Evolutionary conservation across 805 yeast genomes (phyloP).

Genomic region (Wickerhamiella nectarea): DNA sequence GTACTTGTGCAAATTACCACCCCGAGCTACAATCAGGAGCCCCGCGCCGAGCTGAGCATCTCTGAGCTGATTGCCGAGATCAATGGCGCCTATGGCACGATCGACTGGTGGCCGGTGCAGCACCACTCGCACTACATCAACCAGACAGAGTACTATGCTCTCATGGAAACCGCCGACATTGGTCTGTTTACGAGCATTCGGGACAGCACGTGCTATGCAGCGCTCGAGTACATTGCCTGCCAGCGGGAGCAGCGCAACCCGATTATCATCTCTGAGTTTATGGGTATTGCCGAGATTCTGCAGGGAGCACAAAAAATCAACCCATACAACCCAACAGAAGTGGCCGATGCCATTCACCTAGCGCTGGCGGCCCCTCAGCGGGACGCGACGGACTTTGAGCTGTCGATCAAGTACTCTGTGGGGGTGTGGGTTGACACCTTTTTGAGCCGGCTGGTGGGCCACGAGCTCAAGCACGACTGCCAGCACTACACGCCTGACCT

Average conservation of each 20-base stretch:
- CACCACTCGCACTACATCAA: slow-evolving; percentile 85
- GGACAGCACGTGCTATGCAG: slow-evolving; percentile 95
- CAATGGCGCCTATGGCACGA: slow-evolving; percentile 70
- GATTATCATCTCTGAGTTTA: slow-evolving; percentile 78
- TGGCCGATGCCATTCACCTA: slow-evolving; percentile 67
- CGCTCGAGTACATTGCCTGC: slow-evolving; percentile 81
- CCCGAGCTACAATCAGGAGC: slow-evolving; percentile 48
- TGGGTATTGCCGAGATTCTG: slow-evolving; percentile 60
- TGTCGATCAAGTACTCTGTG: slow-evolving; percentile 57
- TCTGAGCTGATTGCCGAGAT: slow-evolving; percentile 69
- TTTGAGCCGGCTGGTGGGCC: slow-evolving; percentile 31
- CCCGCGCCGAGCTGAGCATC: slow-evolving; percentile 65
- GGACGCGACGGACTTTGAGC: slow-evolving; percentile 29
- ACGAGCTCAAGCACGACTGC: slow-evolving; percentile 28
- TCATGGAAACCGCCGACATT: slow-evolving; percentile 78
- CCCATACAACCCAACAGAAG: slow-evolving; percentile 95
- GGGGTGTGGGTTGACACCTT: slow-evolving; percentile 68
- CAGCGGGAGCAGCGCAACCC: slow-evolving; percentile 54
- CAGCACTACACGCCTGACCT: slow-evolving; percentile 66
- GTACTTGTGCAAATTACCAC: slow-evolving; percentile 85
- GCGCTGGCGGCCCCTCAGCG: slow-evolving; percentile 39
- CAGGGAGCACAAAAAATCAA: slow-evolving; percentile 55
- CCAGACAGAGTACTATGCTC: slow-evolving; percentile 77
- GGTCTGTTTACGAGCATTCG: slow-evolving; percentile 81
- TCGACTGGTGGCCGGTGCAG: slow-evolving; percentile 76